Evolutionary conservation across 257 asterid genomes (phyloP), one percentile per base, ranked within the genome.

Genomic region (Nicotiana obtusifolia): DNA sequence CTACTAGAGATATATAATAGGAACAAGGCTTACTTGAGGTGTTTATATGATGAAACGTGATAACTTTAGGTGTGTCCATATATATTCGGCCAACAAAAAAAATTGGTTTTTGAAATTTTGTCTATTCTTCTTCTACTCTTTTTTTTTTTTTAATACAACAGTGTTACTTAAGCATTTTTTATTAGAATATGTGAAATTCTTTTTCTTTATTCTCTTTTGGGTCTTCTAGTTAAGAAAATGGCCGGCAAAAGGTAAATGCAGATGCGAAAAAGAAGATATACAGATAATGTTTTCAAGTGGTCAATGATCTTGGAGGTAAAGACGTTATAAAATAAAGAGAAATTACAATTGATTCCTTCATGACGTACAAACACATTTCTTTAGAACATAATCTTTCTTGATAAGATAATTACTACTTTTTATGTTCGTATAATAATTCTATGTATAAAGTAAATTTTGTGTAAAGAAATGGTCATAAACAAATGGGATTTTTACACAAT

Each of bases 381-480:
- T 73, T 73, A 73, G 79, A 73, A 47, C 79, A 73, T 47, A 73
- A 73, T 73, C 79, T 47, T 73, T 37, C 47, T 41, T 31, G 79
- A 49, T 47, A 47, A 47, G 79, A 73, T 15, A 73, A 41, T 73
- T 47, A 47, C 61, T 47, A 47, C 79, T 47, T 73, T 71, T 73
- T 73, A 47, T 73, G 19, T 31, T 73, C 4, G 31, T 73, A 47
- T 73, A 44, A 47, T 73, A 44, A 73, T 47, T 73, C 41, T 44
- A 14, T 47, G 41, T 73, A 73, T 73, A 73, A 73, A 73, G 79
- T 22, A 5, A 20, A 22, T 10, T 73, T 69, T 67, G 28, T 35
- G 15, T 73, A 47, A 73, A 73, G 79, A 73, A 73, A 73, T 47
- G 61, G 22, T 73, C 61, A 47, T 47, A 26, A 73, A 20, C 61